Conservation (phyloP, 345 rosid genomes). For the Populus tremula region DNA sequence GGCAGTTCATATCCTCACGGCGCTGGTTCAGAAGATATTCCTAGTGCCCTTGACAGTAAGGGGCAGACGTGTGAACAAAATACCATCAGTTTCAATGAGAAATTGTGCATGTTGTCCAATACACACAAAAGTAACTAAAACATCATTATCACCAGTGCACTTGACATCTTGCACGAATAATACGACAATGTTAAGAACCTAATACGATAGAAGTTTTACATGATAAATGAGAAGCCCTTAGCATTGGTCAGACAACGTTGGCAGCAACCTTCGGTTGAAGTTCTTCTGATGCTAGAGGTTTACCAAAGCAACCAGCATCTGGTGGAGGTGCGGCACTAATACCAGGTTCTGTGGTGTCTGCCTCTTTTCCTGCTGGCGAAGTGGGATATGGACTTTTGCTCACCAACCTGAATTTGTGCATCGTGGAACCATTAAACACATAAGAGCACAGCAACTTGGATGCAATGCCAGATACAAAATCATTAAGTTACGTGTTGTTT, state of each 20-base stretch:
- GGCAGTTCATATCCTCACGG: neutral
- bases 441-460: neutral
- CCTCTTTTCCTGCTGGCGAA: constrained; percentile 29
- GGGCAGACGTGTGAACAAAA: neutral
- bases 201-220: neutral
- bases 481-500: neutral
- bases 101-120: constrained; percentile 7
- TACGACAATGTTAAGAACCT: neutral
- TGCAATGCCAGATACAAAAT: neutral
- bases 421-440: neutral
- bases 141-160: neutral
- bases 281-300: constrained; percentile 28
- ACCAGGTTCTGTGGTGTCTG: constrained; percentile 34
- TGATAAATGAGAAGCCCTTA: constrained; percentile 2
- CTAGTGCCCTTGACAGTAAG: constrained; percentile 12
- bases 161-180: neutral
- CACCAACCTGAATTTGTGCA: constrained; percentile 50
- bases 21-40: constrained; percentile 8
- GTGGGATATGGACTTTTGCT: constrained; percentile 69
- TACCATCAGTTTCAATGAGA: constrained; percentile 6
- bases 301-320: constrained; percentile 32
- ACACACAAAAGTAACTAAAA: constrained; percentile 12
- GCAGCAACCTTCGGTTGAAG: constrained; percentile 26
- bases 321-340: constrained; percentile 27
- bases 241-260: constrained; percentile 26